phyloP scores from a whole-genome alignment of 2,329 filamentous ascomycete genomes.

The Nigrospora osmanthi region DNA sequence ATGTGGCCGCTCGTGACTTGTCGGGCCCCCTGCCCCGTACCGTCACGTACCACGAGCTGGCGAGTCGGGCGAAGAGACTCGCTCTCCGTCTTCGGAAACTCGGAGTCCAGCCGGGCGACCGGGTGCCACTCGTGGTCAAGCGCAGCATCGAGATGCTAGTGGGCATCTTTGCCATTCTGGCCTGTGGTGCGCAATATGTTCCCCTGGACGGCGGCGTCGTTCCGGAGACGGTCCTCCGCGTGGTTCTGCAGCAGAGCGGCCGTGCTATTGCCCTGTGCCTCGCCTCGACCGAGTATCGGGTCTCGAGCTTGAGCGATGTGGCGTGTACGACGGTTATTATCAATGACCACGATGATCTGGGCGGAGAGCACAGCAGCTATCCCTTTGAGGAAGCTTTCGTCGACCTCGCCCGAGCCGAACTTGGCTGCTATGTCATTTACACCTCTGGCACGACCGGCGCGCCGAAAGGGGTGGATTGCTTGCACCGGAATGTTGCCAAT shows the following conservation, averaged over 20 bases:
- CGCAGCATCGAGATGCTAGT: constrained; percentile 49
- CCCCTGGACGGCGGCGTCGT: constrained; percentile 50
- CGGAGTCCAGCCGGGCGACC: constrained; percentile 34
- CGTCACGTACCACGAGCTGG: constrained; percentile 38
- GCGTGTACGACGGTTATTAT: constrained; percentile 3
- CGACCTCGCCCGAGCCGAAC: constrained; percentile 9
- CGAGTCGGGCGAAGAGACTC: constrained; percentile 31
- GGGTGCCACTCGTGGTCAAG: constrained; percentile 46
- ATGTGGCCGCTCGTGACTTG: constrained; percentile 6
- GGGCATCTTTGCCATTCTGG: constrained; percentile 47
- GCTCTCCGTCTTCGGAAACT: constrained; percentile 27
- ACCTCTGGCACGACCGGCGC: constrained; percentile 51
- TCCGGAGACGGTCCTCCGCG: constrained; percentile 36
- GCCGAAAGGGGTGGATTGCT: constrained; percentile 52
- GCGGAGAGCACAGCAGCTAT: constrained; percentile 1
- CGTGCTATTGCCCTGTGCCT: constrained; percentile 40
- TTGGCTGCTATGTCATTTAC: constrained; percentile 32
- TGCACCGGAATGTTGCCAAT: constrained; percentile 47
- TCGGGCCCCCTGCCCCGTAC: constrained; percentile 13
- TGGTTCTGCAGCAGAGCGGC: constrained; percentile 39
- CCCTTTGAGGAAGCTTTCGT: constrained; percentile 5
- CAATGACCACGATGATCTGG: constrained; percentile 8
- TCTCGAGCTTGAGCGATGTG: constrained; percentile 24
- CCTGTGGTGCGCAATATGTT: constrained; percentile 50
- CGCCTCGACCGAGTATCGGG: constrained; percentile 23